Base-by-base conservation (phyloP, 345 rosid genomes). In the Camelina hispida region DNA sequence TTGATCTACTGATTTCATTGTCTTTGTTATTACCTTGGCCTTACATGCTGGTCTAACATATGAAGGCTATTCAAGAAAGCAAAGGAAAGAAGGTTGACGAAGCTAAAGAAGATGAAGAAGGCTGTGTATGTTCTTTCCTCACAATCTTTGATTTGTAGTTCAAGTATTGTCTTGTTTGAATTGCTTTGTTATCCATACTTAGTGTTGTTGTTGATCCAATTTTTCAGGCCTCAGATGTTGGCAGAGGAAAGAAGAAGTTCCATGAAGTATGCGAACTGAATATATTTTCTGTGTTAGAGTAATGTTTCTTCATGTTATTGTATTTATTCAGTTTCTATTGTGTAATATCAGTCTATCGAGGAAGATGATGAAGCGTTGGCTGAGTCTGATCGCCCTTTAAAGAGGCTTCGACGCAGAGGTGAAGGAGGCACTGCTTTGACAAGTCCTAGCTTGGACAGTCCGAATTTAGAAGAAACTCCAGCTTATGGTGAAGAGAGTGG, bases 371-470 rank as follows among this genome's bases (percentile, higher is more conserved):
- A 72, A 56, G 62, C 7, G 12, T 3, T 71, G 32, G 77, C 48
- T 69, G 91, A 90, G 73, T 79, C 82, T 58, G 82, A 82, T 46
- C 89, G 74, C 2, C 98, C 97, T 16, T 55, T 94, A 35, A 95
- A 95, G 86, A 84, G 96, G 78, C 55, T 79, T 67, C 85, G 95
- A 10, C 77, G 68, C 30, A 86, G 86, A 77, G 76, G 83, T 37
- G 93, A 82, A 74, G 86, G 83, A 70, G 86, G 81, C 44, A 79
- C 78, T 71, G 73, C 70, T 14, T 50, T 37, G 40, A 66, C 61
- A 68, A 79, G 58, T 62, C 70, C 84, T 25, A 37, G 14, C 32
- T 62, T 56, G 1, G 84, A 16, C 25, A 85, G 82, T 68, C 32
- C 75, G 25, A 44, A 53, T 40, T 74, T 66, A 14, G 79, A 55